phyloP scores from a whole-genome alignment of 352 stramenopile genomes.

The Globisporangium radiosum region DNA sequence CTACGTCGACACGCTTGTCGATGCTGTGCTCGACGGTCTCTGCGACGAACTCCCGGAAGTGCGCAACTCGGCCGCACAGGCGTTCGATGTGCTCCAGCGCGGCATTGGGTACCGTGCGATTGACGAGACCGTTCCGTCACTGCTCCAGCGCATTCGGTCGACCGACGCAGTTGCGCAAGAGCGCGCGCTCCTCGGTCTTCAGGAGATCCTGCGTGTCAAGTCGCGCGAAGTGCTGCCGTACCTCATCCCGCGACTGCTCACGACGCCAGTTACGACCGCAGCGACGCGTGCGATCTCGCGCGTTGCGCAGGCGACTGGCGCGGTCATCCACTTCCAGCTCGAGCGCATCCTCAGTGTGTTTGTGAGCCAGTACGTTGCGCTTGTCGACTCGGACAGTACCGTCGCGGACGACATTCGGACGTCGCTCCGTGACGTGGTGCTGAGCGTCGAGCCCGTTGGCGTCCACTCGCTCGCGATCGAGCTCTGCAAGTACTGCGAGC shows the following conservation, averaged over 20 bases:
- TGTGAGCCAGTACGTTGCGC: conserved; percentile 63
- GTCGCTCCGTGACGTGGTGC: conserved; percentile 63
- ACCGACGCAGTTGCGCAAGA: conserved; percentile 54
- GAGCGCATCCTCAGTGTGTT: conserved; percentile 90
- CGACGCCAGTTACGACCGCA: conserved; percentile 85
- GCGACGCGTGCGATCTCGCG: conserved; percentile 89
- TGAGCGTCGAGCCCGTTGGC: conserved; percentile 85
- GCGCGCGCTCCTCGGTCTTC: conserved; percentile 94
- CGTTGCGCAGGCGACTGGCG: conserved; percentile 91
- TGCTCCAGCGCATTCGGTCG: conserved; percentile 92
- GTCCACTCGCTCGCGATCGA: conserved; percentile 94
- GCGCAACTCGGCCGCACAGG: conserved; percentile 90
- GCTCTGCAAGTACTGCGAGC: conserved; percentile 93
- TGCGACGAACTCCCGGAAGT: conserved; percentile 91
- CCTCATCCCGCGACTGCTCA: conserved; percentile 94
- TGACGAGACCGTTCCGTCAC: conserved; percentile 95
- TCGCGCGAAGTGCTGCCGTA: conserved; percentile 96
- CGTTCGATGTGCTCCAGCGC: conserved; percentile 96
- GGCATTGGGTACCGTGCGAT: conserved; percentile 94
- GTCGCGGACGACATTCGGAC: conserved; percentile 64
- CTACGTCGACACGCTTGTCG: conserved; percentile 95
- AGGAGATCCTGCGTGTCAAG: conserved; percentile 96
- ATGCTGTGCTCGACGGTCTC: conserved; percentile 96
- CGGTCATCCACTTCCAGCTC: conserved; percentile 95
- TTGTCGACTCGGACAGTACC: conserved; percentile 20